Evolutionary conservation across 371 early-diverging fungal genomes (phyloP), one percentile per base, ranked within the genome.

Genomic region (Smittium culicis): DNA sequence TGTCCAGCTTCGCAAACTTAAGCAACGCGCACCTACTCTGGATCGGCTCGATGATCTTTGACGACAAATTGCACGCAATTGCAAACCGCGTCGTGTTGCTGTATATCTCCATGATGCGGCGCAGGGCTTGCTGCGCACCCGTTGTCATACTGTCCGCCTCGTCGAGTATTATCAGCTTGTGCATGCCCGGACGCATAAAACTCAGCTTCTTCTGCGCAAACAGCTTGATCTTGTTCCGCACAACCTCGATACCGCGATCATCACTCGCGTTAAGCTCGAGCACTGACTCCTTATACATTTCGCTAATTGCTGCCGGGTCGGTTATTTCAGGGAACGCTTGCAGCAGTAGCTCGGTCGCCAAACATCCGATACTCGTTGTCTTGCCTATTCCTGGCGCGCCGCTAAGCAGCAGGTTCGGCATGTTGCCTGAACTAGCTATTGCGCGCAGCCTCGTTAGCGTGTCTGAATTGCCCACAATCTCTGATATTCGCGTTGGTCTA

Each of bases 331-430:
- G n/a, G n/a, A n/a, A 87, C 3, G 85, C 78, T n/a, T 82, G 70
- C 0, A 92, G 92, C 2, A 96, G 82, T 62, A 94, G 79, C 69
- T 88, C 90, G 70, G 84, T 84, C 20, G 94, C 97, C 57, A 99
- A 80, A 66, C 96, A 94, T 34, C 91, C 77, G 55, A 98, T 91
- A 73, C 90, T 89, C 0, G 99, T 99, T 0, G 99, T 99, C 77
- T 99, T 99, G 68, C 99, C 99, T 66, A 98, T 98, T 70, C 99
- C 99, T 0, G 99, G 99, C 24, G 96, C 79, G 24, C 99, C 94
- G 20, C 95, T 83, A 31, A 99, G 83, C 69, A 99, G 89, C 54
- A 99, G 78, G 77, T 99, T 95, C 28, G 99, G 99, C 85, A 97
- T 87, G 77, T 95, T 95, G 54, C 96, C 96, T 34, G 89, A 86